Evolutionary conservation across 2,329 filamentous ascomycete species (phyloP).

Genomic region (Xylaria sp.): DNA sequence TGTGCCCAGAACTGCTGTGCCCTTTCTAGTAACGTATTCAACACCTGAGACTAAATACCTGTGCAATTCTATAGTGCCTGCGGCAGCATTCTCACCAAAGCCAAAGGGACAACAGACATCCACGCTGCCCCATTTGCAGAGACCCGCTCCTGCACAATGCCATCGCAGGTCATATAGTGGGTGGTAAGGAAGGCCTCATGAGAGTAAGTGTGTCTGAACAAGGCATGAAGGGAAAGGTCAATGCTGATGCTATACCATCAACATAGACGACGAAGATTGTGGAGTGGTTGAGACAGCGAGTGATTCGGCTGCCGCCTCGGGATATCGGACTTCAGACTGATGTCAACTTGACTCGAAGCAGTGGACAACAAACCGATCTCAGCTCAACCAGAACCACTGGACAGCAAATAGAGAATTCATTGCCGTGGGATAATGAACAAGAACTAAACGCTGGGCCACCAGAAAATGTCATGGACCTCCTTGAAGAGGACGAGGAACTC

Average conservation of each 20-base stretch:
- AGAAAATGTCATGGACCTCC: neutral
- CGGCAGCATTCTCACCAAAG: neutral
- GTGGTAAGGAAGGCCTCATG: neutral
- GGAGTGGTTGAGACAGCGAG: neutral
- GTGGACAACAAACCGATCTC: neutral
- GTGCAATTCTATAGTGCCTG: constrained; percentile 8
- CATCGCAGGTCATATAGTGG: neutral
- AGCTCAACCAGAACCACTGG: neutral
- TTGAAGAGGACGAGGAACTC: neutral
- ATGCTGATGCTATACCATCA: constrained; percentile 5
- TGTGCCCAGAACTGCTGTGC: neutral
- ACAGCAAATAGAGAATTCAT: neutral
- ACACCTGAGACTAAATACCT: neutral
- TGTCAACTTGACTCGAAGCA: neutral
- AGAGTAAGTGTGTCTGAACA: neutral
- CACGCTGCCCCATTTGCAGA: constrained; percentile 2
- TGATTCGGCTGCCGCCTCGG: neutral
- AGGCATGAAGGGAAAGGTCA: neutral
- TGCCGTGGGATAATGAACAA: neutral
- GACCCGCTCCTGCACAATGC: neutral
- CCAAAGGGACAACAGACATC: neutral
- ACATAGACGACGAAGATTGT: constrained; percentile 11
- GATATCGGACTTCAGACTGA: neutral
- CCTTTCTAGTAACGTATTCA: neutral
- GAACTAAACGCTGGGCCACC: neutral